Evolutionary conservation across 2,329 filamentous ascomycete species (phyloP).

Genomic region (Xylaria sp.): DNA sequence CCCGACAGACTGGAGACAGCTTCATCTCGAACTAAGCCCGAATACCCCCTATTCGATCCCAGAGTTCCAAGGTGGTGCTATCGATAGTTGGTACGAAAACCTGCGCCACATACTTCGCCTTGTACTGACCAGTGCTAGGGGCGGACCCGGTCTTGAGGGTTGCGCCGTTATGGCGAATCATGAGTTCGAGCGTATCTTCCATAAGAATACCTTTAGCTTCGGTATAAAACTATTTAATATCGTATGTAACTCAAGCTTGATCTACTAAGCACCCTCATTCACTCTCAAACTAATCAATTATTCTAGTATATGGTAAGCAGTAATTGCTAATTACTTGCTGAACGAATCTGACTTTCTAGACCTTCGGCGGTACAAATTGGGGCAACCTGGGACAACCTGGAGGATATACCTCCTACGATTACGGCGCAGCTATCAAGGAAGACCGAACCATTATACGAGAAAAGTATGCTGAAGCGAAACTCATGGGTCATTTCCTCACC

Average conservation of each 20-base stretch:
- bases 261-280: neutral
- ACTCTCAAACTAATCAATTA: conserved; percentile 1
- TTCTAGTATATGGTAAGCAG: conserved; percentile 65
- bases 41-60: conserved; percentile 42
- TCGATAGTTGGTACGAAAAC: conserved; percentile 32
- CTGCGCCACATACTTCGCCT: conserved; percentile 56
- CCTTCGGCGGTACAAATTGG: conserved; percentile 85
- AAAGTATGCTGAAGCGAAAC: conserved; percentile 83
- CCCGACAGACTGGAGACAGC: conserved; percentile 25
- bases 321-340: neutral
- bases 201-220: conserved; percentile 72
- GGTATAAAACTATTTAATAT: conserved; percentile 74
- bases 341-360: conserved; percentile 52
- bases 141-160: conserved; percentile 72
- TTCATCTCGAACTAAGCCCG: conserved; percentile 40
- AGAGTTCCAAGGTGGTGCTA: conserved; percentile 72
- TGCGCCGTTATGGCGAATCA: conserved; percentile 74
- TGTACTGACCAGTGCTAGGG: conserved; percentile 79
- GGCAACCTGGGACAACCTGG: conserved; percentile 79
- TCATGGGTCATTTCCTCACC: conserved; percentile 79
- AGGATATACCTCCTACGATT: conserved; percentile 70
- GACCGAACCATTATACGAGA: conserved; percentile 75
- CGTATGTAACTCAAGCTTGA: conserved; percentile 3
- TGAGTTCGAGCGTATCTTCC: conserved; percentile 82
- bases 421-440: conserved; percentile 72